Evolutionary conservation across 352 stramenopile genomes (phyloP).

Genomic region (Vaucheria bursata): DNA sequence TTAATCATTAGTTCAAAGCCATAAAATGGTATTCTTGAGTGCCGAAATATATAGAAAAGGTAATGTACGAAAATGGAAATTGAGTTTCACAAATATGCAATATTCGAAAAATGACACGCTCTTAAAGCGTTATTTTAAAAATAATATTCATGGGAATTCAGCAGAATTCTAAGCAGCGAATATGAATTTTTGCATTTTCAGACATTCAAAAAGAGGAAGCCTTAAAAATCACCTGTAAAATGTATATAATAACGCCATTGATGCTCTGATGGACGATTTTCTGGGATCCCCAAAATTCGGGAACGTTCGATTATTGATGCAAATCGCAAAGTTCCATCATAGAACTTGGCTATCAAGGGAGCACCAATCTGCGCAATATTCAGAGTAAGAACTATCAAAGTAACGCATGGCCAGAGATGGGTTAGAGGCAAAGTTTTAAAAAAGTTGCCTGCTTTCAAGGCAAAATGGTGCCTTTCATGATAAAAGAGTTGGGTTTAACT

Average conservation of each 20-base stretch:
- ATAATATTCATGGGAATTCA: too few relatives aligned
- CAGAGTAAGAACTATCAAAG: not conserved
- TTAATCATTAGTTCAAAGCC: too few relatives aligned
- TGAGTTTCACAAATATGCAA: too few relatives aligned
- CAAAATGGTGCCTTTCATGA: not conserved
- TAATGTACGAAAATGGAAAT: too few relatives aligned
- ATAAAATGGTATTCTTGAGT: too few relatives aligned
- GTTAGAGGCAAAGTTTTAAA: not conserved
- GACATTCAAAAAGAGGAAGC: too few relatives aligned
- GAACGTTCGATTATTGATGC: slow-evolving; percentile 26
- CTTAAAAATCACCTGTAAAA: too few relatives aligned
- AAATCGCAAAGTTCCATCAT: slow-evolving; percentile 15
- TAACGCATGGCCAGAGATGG: not conserved
- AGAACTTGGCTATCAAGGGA: not conserved
- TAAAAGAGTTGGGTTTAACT: not conserved
- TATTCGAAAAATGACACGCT: too few relatives aligned
- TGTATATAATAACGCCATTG: slow-evolving; percentile 65
- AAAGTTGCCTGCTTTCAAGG: not conserved
- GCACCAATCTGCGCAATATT: not conserved
- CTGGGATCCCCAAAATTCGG: not conserved
- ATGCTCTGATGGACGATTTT: not conserved
- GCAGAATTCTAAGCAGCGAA: too few relatives aligned
- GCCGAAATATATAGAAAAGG: too few relatives aligned
- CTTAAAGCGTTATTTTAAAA: too few relatives aligned
- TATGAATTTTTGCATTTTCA: too few relatives aligned